These are phyloP conservation scores for Pseudonectria buxi DNA, from an alignment of 2,329 filamentous ascomycete genomes.

Conservation along the genomic window DNA sequence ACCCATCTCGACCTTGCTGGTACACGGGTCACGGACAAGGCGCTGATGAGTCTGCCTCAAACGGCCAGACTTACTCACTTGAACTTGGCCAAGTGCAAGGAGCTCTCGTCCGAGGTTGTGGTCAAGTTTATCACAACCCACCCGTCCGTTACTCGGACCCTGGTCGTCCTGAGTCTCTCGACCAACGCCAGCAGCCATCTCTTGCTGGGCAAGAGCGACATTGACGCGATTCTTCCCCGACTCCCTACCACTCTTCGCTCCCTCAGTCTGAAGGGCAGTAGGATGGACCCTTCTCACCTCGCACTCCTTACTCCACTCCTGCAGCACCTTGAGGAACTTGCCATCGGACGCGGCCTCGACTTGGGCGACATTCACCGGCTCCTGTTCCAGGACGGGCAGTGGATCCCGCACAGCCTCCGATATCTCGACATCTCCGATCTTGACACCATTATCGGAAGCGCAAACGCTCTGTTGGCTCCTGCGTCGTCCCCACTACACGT, in stretches of 20 bases:
- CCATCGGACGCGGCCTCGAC: conserved; percentile 61
- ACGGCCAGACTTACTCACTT: conserved; percentile 69
- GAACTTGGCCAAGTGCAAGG: conserved; percentile 69
- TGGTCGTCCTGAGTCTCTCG: conserved; percentile 68
- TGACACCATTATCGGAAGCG: conserved; percentile 49
- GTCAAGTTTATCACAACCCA: conserved; percentile 66
- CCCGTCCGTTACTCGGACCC: conserved; percentile 55
- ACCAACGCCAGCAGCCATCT: conserved; percentile 67
- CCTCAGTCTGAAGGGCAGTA: conserved; percentile 68
- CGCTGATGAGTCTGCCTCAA: conserved; percentile 62
- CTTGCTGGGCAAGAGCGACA: conserved; percentile 58
- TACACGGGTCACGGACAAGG: conserved; percentile 66
- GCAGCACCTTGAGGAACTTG: conserved; percentile 67
- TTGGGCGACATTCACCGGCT: conserved; percentile 59
- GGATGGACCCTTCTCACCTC: conserved; percentile 60
- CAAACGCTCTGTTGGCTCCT: conserved; percentile 52
- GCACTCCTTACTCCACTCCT: conserved; percentile 57
- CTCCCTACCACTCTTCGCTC: conserved; percentile 64
- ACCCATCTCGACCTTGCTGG: conserved; percentile 77
- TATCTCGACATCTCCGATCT: conserved; percentile 71
- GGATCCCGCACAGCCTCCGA: conserved; percentile 52
- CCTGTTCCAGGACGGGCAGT: conserved; percentile 46
- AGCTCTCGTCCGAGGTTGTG: conserved; percentile 58
- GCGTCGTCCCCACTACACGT: conserved; percentile 66
- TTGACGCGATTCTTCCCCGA: conserved; percentile 57